phyloP scores from a whole-genome alignment of 129 eudicot genomes.

The Saussurea involucrata region DNA sequence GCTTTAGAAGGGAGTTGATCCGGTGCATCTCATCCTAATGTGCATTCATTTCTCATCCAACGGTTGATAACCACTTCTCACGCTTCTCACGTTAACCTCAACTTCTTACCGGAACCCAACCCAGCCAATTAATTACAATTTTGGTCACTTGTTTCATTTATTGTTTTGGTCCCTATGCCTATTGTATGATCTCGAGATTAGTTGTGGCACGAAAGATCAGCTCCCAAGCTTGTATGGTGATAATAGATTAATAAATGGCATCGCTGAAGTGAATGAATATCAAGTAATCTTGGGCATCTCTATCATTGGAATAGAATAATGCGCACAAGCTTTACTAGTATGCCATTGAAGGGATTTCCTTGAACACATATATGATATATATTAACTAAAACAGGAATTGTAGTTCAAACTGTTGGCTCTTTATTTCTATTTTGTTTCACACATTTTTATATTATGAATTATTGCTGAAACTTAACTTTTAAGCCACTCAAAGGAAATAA shows the following conservation, averaged over 20 bases:
- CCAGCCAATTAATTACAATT: background rate
- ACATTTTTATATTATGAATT: background rate
- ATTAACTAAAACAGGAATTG: background rate
- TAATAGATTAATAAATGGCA: background rate
- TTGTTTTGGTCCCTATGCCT: background rate
- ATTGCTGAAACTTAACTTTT: background rate
- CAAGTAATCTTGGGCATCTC: background rate
- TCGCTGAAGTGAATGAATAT: background rate
- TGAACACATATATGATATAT: background rate
- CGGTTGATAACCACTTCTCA: no score
- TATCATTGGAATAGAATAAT: background rate
- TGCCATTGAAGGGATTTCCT: background rate
- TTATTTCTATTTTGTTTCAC: background rate
- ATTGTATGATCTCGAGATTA: background rate
- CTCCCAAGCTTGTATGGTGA: background rate
- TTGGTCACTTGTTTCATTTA: background rate
- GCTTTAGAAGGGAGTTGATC: no score
- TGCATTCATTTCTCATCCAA: no score
- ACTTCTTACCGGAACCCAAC: no score
- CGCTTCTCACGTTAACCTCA: no score
- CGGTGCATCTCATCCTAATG: no score
- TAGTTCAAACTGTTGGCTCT: background rate
- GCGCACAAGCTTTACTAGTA: background rate
- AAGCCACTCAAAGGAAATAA: conserved; percentile 18
- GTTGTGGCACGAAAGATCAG: background rate